phyloP scores from a whole-genome alignment of 805 yeast genomes.

The Sugiyamaella mastotermitis region DNA sequence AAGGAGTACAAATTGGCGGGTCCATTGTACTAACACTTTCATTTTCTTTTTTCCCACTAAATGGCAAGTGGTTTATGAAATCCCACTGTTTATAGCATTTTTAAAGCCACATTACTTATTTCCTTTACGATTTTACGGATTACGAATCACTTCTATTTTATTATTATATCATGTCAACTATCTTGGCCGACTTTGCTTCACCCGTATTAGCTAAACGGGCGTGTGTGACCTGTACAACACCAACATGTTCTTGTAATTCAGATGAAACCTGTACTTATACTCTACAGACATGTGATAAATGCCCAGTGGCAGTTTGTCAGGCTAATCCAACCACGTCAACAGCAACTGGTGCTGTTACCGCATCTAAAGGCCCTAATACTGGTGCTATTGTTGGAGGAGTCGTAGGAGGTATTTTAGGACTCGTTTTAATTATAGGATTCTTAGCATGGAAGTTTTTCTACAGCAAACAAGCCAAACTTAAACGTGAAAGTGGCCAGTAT shows the following conservation, averaged over 20 bases:
- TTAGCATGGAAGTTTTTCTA: constrained; percentile 37
- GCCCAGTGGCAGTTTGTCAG: constrained; percentile 52
- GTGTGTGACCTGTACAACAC: constrained; percentile 24
- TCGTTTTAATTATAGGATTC: constrained; percentile 34
- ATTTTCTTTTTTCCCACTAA: no score
- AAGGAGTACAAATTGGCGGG: no score
- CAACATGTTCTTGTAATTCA: constrained; percentile 43
- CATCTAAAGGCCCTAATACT: constrained; percentile 26
- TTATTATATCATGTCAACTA: no score
- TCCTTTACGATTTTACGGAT: no score
- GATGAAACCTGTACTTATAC: constrained; percentile 52
- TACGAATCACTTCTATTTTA: no score
- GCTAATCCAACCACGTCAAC: constrained; percentile 19
- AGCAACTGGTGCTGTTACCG: constrained; percentile 9
- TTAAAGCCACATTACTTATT: no score
- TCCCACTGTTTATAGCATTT: no score
- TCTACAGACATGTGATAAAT: constrained; percentile 48
- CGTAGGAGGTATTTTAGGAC: constrained; percentile 51
- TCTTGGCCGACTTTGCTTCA: constrained; percentile 29
- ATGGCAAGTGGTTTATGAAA: no score
- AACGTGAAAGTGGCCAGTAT: background rate
- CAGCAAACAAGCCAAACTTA: constrained; percentile 24
- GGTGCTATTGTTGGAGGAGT: constrained; percentile 74
- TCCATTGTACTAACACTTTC: no score
- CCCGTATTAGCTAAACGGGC: constrained; percentile 3